These are phyloP conservation scores for Solanum acaule DNA, from an alignment of 257 asterid genomes.

Conservation along the genomic window DNA sequence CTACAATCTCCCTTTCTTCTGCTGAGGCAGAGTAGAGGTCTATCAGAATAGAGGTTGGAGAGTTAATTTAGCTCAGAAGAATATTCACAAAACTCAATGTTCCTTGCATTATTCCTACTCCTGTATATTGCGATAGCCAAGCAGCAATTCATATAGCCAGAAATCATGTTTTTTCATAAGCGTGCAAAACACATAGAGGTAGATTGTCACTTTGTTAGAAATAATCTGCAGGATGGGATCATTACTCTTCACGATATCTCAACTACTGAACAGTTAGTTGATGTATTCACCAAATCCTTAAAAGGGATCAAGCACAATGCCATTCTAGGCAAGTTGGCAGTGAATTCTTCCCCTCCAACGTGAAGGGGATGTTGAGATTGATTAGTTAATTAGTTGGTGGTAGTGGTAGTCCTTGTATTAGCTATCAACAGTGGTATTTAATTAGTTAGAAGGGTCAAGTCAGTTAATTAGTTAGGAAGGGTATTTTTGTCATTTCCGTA, in stretches of 20 bases:
- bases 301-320: neutral
- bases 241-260: neutral
- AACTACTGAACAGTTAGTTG: neutral
- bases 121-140: rapidly evolving
- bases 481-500: neutral
- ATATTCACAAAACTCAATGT: neutral
- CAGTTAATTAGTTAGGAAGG: neutral
- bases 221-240: neutral
- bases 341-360: neutral
- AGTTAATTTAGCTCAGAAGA: neutral
- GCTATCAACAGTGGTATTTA: no score
- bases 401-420: no score
- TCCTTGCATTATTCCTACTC: neutral
- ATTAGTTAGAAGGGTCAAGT: no score
- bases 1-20: neutral
- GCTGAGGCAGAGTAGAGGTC: neutral
- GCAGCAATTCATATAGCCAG: neutral
- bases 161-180: neutral
- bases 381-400: neutral
- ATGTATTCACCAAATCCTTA: neutral
- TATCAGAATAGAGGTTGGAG: neutral
- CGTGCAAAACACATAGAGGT: neutral
- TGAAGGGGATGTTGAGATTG: neutral
- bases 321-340: neutral
- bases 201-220: neutral